Base-by-base conservation (phyloP, 2,329 filamentous ascomycete genomes). In the Ceratocystis huliohia region DNA sequence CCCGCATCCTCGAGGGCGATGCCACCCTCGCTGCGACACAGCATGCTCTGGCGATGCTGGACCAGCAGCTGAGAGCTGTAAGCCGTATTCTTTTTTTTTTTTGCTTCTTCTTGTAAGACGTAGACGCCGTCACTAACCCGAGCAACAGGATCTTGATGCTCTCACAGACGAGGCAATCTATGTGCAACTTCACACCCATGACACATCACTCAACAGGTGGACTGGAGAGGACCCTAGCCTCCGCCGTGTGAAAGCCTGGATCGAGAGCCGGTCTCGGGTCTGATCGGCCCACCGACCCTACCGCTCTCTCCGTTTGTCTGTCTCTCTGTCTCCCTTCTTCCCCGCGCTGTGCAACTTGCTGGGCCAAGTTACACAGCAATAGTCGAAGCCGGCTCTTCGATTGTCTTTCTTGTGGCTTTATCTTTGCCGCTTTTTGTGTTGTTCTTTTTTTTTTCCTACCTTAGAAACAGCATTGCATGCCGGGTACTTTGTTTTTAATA, bases 141-240 rank as follows among this genome's bases (percentile, higher is more conserved):
- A 33, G 25, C n/a, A 33, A n/a, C 4, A 84, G 84, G 84, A 86
- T 71, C 77, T 87, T 59, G 75, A 79, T 41, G 76, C 76, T 48
- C 80, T 86, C 70, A 84, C 80, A 50, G 84, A 87, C 73, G 82
- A 86, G 65, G 72, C 74, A 45, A 78, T 87, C 68, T 86, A 86
- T 73, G 73, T 75, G 61, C 78, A 84, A 67, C 77, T 86, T 65
- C 78, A 80, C 68, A 73, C 75, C 45, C 79, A 79, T 22, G 84
- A 87, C 72, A 74, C 79, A 30, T 72, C 74, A 66, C 78, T 82
- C 74, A 82, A 82, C 71, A 82, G 83, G 75, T 87, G 84, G 84
- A 84, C 80, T 70, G 78, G 75, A 69, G 84, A 87, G 72, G 84
- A 87, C 72, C 84, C 84, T 1, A 82, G 79, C 69, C 75, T 85